Percentiles rank a stretch among this genome's conserved stretches.
These are phyloP conservation scores for Fusarium buharicum DNA, from an alignment of 2,329 filamentous ascomycete species.

Conservation along the genomic window DNA sequence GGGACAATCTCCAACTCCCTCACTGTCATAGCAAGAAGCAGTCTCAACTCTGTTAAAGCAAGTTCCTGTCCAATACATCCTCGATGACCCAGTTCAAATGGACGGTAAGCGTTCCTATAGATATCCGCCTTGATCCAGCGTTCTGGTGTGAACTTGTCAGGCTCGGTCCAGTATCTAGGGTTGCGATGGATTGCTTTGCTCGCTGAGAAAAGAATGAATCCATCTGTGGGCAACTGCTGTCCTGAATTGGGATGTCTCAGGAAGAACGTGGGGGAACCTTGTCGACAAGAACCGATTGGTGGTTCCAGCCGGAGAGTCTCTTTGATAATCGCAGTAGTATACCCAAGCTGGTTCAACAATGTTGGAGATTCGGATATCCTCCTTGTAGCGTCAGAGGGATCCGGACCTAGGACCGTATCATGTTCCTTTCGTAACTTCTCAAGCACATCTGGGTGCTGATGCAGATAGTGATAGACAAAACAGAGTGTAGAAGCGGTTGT, in stretches of 20 bases:
- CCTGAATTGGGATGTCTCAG: slow-evolving; percentile 37
- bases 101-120: slow-evolving; percentile 57
- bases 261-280: slow-evolving; percentile 43
- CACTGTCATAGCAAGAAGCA: slow-evolving; percentile 18
- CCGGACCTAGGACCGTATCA: slow-evolving; percentile 48
- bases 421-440: slow-evolving; percentile 51
- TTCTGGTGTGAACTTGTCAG: slow-evolving; percentile 29
- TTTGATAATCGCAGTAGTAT: slow-evolving; percentile 52
- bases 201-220: too few relatives aligned
- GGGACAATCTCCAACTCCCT: too few relatives aligned
- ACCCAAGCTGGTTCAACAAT: slow-evolving; percentile 50
- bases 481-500: slow-evolving; percentile 51
- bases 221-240: slow-evolving; percentile 47
- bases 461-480: slow-evolving; percentile 48
- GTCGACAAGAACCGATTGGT: slow-evolving; percentile 28
- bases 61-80: slow-evolving; percentile 67
- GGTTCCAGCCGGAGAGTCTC: slow-evolving; percentile 52
- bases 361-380: slow-evolving; percentile 30
- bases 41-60: slow-evolving; percentile 54
- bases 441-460: slow-evolving; percentile 47
- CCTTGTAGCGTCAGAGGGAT: slow-evolving; percentile 39
- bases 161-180: slow-evolving; percentile 29
- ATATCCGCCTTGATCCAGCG: slow-evolving; percentile 36
- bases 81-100: slow-evolving; percentile 64
- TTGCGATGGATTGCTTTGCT: slow-evolving; percentile 30